Conservation (phyloP, 2,329 filamentous ascomycete genomes). For the Epichloe uncinata region DNA sequence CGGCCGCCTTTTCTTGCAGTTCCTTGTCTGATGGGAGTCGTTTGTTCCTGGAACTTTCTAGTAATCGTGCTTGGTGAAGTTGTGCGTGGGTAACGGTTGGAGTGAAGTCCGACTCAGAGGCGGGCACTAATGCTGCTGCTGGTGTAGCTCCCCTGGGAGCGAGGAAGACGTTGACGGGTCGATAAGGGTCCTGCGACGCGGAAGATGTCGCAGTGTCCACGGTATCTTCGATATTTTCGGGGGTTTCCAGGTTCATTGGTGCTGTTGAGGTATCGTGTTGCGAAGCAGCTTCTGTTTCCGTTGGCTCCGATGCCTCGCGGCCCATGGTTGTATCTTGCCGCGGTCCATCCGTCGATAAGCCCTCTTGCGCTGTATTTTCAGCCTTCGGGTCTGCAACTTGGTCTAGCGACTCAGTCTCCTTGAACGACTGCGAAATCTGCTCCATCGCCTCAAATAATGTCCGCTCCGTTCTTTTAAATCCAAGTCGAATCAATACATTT, state of each 20-base stretch:
- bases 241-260: slow-evolving; percentile 10
- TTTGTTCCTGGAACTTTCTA: slow-evolving; percentile 51
- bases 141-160: slow-evolving; percentile 65
- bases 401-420: slow-evolving; percentile 21
- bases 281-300: not conserved
- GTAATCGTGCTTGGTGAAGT: slow-evolving; percentile 56
- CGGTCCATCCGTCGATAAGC: not conserved
- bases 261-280: slow-evolving; percentile 1
- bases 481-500: slow-evolving; percentile 63
- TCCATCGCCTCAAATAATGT: slow-evolving; percentile 77
- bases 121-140: slow-evolving; percentile 52
- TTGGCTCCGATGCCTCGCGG: slow-evolving; percentile 6
- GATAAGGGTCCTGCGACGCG: slow-evolving; percentile 21
- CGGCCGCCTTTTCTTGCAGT: slow-evolving; percentile 54
- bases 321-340: slow-evolving; percentile 14
- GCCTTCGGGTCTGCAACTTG: slow-evolving; percentile 3
- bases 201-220: not conserved
- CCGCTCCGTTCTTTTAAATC: slow-evolving; percentile 61
- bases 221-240: slow-evolving; percentile 1
- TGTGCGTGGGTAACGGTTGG: slow-evolving; percentile 66
- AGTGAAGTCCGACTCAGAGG: slow-evolving; percentile 63
- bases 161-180: slow-evolving; percentile 58
- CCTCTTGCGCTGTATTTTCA: slow-evolving; percentile 4
- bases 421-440: slow-evolving; percentile 67
- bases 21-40: slow-evolving; percentile 75